Evolutionary conservation across 192 early-diverging fungal genomes (phyloP), one percentile per base, ranked within the genome.

Genomic region (Lobosporangium transversale): DNA sequence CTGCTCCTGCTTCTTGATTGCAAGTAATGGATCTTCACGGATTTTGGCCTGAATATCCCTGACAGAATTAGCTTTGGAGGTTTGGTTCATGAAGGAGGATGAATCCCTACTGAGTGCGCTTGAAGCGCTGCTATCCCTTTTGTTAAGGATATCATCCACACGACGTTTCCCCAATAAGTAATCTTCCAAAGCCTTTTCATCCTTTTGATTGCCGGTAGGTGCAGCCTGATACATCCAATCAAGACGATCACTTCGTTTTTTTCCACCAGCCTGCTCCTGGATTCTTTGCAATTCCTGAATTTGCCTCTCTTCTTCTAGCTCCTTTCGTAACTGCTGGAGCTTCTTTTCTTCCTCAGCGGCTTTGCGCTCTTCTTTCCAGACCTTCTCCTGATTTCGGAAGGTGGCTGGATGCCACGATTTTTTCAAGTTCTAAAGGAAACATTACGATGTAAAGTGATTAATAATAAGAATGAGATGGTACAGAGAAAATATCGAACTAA

Each of bases 391-490:
- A 82, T 97, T 96, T 43, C 90, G 89, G 57, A 92, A 88, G 32
- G 95, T 97, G 62, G 86, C 84, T 61, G 97, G 94, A 89, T 97
- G 97, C 96, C 96, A 99, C 32, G 91, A 94, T 85, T 98, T 99
- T 91, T 98, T 97, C 86, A 97, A 86, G 69, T 95, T 96, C 82
- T 83, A 82, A 45, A 36, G n/a, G n/a, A n/a, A n/a, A n/a, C n/a
- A n/a, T n/a, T n/a, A n/a, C n/a, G n/a, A n/a, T n/a, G n/a, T n/a
- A n/a, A n/a, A n/a, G n/a, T n/a, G n/a, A n/a, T n/a, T n/a, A n/a
- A n/a, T n/a, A n/a, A n/a, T n/a, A n/a, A n/a, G n/a, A n/a, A n/a
- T n/a, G n/a, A n/a, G n/a, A n/a, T n/a, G n/a, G n/a, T n/a, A n/a
- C n/a, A n/a, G n/a, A n/a, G n/a, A n/a, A n/a, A n/a, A n/a, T n/a